Evolutionary conservation across 495 filamentous ascomycete species (phyloP), one percentile per base, ranked within the genome.

Genomic region (Annulohypoxylon bovei): DNA sequence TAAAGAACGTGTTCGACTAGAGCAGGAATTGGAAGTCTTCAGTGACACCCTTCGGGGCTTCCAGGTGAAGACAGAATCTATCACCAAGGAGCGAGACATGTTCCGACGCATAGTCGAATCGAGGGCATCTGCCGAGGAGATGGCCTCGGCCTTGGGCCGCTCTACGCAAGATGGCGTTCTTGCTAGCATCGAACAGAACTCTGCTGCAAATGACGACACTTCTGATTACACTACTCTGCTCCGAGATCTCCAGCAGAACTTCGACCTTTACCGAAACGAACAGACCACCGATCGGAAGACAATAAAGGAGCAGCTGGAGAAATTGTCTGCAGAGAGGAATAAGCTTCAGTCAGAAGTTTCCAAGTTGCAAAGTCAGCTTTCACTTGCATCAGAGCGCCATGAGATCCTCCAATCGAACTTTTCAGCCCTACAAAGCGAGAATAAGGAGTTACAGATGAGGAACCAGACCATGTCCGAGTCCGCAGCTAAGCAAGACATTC

Each of bases 41-140:
- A 83, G 83, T 62, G 88, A 88, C 33, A 95, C 98, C 73, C 84
- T 97, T 33, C 86, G 91, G 65, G 89, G 90, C 32, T 87, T 95
- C 50, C 85, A 90, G 3, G 88, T 91, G 6, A 90, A 92, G 67
- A 91, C 92, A 30, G 90, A 97, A 82, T 97, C 93, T 78, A 97
- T 97, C 70, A 91, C 95, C 52, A 92, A 92, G 75, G 95, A 99
- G 81, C 88, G 95, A 33, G 94, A 99, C 73, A 98, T 97, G 86
- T 98, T 97, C 89, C 88, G 93, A 28, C 92, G 93, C 40, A 95
- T 98, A 88, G 87, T 97, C 12, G 89, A 93, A 63, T 90, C 93
- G 70, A 82, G 89, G 30, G 85, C 84, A 8, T 78, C 82, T 14
- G 79, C 85, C 6, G 81, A 84, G 4, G 92, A 95, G 73, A 79